A percentile compares a stretch with the other conserved stretches of the same genome.
These are phyloP conservation scores for Pestalotiopsis sp. DNA, from an alignment of 2,329 filamentous ascomycete species.

Conservation along the genomic window DNA sequence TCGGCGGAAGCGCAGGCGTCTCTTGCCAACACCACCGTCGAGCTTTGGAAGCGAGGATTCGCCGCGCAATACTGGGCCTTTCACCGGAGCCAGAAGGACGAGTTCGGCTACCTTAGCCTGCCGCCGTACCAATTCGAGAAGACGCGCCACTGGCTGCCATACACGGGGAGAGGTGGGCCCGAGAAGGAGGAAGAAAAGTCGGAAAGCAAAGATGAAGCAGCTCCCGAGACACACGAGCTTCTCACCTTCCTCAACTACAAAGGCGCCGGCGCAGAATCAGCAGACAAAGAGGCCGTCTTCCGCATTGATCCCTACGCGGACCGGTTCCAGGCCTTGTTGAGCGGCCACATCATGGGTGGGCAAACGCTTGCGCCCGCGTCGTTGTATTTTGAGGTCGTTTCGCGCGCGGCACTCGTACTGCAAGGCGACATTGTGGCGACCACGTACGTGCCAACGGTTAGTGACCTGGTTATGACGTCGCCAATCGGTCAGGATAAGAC, in stretches of 20 bases:
- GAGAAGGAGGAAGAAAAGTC: neutral
- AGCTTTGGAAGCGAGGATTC: slow-evolving; percentile 11
- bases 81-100: slow-evolving; percentile 17
- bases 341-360: slow-evolving; percentile 28
- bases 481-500: slow-evolving; percentile 9
- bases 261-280: neutral
- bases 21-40: neutral
- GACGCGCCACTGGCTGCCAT: slow-evolving; percentile 23
- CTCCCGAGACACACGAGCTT: slow-evolving; percentile 10
- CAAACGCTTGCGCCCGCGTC: slow-evolving; percentile 28
- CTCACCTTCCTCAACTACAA: slow-evolving; percentile 15
- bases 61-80: slow-evolving; percentile 26
- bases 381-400: slow-evolving; percentile 28
- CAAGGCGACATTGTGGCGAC: slow-evolving; percentile 21
- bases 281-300: slow-evolving; percentile 15
- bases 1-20: neutral
- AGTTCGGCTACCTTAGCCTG: slow-evolving; percentile 20
- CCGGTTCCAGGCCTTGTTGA: slow-evolving; percentile 18
- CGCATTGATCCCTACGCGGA: slow-evolving; percentile 21
- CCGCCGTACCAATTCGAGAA: slow-evolving; percentile 33
- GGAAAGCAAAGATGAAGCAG: neutral
- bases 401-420: slow-evolving; percentile 28
- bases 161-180: neutral
- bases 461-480: slow-evolving; percentile 19
- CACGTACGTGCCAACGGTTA: slow-evolving; percentile 16